Evolutionary conservation across 2,329 filamentous ascomycete species (phyloP).

Genomic region (Bimuria novae-zelandiae): DNA sequence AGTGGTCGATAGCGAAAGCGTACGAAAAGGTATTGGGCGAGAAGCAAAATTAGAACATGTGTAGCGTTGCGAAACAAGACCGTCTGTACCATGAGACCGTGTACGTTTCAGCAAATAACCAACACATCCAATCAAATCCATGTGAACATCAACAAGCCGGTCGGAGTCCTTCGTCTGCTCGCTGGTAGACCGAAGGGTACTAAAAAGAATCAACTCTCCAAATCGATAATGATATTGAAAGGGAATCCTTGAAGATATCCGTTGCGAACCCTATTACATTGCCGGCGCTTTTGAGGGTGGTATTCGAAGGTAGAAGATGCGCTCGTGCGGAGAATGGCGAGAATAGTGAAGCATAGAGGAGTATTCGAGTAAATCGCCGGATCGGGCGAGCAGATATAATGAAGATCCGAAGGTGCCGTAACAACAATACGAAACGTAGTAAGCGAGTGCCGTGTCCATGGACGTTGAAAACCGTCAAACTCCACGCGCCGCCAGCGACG

Average conservation of each 20-base stretch:
- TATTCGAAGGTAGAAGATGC: slow-evolving; percentile 24
- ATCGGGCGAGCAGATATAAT: slow-evolving; percentile 12
- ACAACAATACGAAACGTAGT: slow-evolving; percentile 22
- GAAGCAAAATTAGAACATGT: slow-evolving; percentile 9
- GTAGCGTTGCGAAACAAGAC: slow-evolving; percentile 7
- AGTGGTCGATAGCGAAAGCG: slow-evolving; percentile 7
- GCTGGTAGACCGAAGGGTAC: slow-evolving; percentile 2
- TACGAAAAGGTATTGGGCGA: slow-evolving; percentile 11
- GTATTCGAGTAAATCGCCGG: slow-evolving; percentile 14
- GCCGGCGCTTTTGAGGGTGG: slow-evolving; percentile 24
- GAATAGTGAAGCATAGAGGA: slow-evolving; percentile 18
- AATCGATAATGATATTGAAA: slow-evolving; percentile 6
- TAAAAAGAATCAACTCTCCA: slow-evolving; percentile 1
- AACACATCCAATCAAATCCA: slow-evolving; percentile 13
- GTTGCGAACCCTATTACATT: slow-evolving; percentile 26
- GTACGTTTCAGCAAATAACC: slow-evolving; percentile 14
- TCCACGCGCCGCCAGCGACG: slow-evolving; percentile 27
- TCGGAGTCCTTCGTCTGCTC: slow-evolving; percentile 10
- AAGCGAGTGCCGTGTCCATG: slow-evolving; percentile 27
- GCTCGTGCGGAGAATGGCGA: slow-evolving; percentile 19
- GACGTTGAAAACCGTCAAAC: slow-evolving; percentile 22
- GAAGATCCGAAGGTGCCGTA: slow-evolving; percentile 6
- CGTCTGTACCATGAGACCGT: slow-evolving; percentile 14
- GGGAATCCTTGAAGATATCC: slow-evolving; percentile 16
- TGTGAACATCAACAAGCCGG: slow-evolving; percentile 12